Conservation (phyloP, 192 early-diverging fungal species). For the Geranomyces variabilis region DNA sequence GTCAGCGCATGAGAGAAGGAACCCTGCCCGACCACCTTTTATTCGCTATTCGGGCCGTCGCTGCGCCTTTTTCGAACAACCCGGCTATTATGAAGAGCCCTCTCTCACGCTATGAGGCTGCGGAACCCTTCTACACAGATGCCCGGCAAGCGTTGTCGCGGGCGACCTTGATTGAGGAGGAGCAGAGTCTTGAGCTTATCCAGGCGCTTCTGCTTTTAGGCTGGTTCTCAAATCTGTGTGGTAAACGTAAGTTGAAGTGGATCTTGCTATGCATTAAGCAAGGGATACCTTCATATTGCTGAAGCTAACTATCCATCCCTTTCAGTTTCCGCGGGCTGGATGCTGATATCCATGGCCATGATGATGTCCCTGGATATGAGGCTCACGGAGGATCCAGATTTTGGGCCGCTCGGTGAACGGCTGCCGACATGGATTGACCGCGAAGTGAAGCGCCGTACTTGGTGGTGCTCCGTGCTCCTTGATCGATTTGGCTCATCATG, state of each 20-base stretch:
- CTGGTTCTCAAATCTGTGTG: conserved; percentile 1
- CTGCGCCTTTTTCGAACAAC: conserved; percentile 4
- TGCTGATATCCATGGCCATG: neutral
- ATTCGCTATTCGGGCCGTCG: neutral
- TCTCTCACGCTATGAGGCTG: neutral
- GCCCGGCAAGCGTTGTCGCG: neutral
- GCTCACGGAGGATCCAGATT: neutral
- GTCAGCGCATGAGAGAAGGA: neutral
- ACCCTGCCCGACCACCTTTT: neutral
- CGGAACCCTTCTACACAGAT: neutral
- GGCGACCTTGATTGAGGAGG: conserved; percentile 1
- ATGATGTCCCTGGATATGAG: neutral
- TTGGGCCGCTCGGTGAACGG: neutral
- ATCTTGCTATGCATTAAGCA: no score
- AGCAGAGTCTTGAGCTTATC: neutral
- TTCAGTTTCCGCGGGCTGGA: conserved; percentile 4
- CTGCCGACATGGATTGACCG: conserved; percentile 12
- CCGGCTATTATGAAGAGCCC: neutral
- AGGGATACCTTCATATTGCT: no score
- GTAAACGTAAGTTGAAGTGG: neutral
- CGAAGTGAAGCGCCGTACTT: conserved; percentile 9
- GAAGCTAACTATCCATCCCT: neutral
- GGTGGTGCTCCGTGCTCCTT: conserved; percentile 10
- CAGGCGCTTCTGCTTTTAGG: conserved; percentile 1
- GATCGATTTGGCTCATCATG: conserved; percentile 9